phyloP scores from a whole-genome alignment of 192 early-diverging fungal species.

The Podila horticola region DNA sequence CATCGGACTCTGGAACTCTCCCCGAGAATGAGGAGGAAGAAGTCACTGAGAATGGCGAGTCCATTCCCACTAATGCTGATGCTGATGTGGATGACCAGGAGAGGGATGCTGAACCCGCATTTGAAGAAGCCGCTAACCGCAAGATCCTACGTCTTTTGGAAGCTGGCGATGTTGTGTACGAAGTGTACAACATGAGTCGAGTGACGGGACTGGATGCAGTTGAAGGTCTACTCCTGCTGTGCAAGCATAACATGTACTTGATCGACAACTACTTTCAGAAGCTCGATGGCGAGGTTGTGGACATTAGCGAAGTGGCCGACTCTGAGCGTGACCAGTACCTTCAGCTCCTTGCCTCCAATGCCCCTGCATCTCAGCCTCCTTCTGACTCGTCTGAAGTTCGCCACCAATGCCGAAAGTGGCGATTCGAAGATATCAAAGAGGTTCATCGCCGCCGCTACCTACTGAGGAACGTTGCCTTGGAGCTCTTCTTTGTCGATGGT shows the following conservation, averaged over 20 bases:
- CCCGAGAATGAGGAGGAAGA: constrained; percentile 18
- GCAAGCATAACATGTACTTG: constrained; percentile 77
- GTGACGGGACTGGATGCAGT: constrained; percentile 74
- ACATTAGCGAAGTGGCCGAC: constrained; percentile 73
- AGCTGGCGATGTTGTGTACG: constrained; percentile 73
- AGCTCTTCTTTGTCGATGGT: constrained; percentile 83
- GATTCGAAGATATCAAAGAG: constrained; percentile 71
- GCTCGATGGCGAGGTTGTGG: constrained; percentile 73
- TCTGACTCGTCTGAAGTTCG: constrained; percentile 52
- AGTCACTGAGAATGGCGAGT: not conserved
- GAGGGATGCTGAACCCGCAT: constrained; percentile 52
- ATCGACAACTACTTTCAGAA: constrained; percentile 77
- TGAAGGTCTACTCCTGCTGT: constrained; percentile 74
- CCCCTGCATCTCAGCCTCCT: constrained; percentile 49
- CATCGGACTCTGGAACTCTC: not conserved
- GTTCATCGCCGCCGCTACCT: constrained; percentile 59
- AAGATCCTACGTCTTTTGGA: constrained; percentile 78
- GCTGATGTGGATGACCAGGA: constrained; percentile 41
- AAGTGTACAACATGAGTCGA: constrained; percentile 75
- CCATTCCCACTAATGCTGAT: constrained; percentile 1
- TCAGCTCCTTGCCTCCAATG: constrained; percentile 62
- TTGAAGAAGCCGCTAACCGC: constrained; percentile 76
- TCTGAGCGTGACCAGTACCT: constrained; percentile 70
- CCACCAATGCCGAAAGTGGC: constrained; percentile 62
- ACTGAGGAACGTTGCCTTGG: constrained; percentile 75